phyloP scores from a whole-genome alignment of 352 stramenopile genomes.

The Pythium chondricola region DNA sequence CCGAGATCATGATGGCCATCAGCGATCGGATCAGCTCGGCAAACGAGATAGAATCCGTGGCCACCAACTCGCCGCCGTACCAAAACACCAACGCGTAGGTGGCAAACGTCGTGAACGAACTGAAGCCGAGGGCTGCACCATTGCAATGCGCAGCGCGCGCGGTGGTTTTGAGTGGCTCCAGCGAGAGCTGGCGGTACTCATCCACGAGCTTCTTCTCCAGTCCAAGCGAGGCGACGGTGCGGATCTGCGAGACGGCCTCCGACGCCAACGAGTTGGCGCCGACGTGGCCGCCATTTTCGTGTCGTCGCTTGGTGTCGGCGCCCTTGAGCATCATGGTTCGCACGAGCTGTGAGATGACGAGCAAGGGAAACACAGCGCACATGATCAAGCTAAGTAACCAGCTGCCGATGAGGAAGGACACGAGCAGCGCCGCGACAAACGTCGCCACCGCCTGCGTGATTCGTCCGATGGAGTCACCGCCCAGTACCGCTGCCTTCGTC shows the following conservation, averaged over 20 bases:
- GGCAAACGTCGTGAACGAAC: conserved; percentile 19
- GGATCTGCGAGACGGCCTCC: conserved; percentile 28
- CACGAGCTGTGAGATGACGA: conserved; percentile 34
- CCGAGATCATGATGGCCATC: conserved; percentile 39
- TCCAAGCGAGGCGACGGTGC: conserved; percentile 46
- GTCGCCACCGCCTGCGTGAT: conserved; percentile 42
- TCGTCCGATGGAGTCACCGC: conserved; percentile 37
- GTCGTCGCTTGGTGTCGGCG: background rate
- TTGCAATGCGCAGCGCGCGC: conserved; percentile 9
- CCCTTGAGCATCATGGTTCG: conserved; percentile 25
- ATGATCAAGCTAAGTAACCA: conserved; percentile 72
- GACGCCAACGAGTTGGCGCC: conserved; percentile 14
- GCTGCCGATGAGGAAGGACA: conserved; percentile 57
- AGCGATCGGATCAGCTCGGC: conserved; percentile 30
- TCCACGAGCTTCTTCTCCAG: conserved; percentile 15
- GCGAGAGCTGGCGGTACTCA: conserved; percentile 15
- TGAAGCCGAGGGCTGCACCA: conserved; percentile 15
- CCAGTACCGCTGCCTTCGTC: conserved; percentile 39
- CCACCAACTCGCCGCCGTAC: conserved; percentile 28
- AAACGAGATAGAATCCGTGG: conserved; percentile 27
- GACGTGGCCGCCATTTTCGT: background rate
- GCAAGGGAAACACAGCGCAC: conserved; percentile 47
- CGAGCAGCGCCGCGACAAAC: conserved; percentile 41
- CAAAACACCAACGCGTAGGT: conserved; percentile 24
- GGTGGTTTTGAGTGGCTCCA: background rate